phyloP scores from a whole-genome alignment of 2,329 filamentous ascomycete species.

The Coniochaeta ligniaria region DNA sequence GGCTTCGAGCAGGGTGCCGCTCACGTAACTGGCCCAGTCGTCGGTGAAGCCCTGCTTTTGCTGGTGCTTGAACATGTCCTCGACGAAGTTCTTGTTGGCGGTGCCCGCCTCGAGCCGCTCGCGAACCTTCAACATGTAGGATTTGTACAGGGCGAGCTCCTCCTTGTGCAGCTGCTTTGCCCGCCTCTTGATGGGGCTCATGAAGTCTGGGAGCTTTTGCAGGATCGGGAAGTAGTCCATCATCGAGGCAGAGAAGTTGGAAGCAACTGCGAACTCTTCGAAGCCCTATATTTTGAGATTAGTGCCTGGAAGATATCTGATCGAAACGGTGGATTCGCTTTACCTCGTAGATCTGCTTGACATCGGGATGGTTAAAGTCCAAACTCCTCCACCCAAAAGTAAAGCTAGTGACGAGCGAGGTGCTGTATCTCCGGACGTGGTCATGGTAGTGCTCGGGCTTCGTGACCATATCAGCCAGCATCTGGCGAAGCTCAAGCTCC shows the following conservation, averaged over 20 bases:
- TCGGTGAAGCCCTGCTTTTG: slow-evolving; percentile 14
- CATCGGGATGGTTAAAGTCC: slow-evolving; percentile 27
- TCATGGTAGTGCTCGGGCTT: neutral
- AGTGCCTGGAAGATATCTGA: neutral
- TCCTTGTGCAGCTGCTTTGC: slow-evolving; percentile 28
- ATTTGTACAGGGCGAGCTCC: neutral
- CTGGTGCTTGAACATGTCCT: slow-evolving; percentile 15
- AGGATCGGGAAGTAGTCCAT: slow-evolving; percentile 31
- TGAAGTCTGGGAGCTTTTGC: slow-evolving; percentile 29
- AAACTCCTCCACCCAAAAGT: slow-evolving; percentile 24
- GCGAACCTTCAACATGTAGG: neutral
- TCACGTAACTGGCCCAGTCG: slow-evolving; percentile 17
- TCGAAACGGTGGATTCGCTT: slow-evolving; percentile 6
- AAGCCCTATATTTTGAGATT: slow-evolving; percentile 16
- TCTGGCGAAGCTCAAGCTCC: slow-evolving; percentile 32
- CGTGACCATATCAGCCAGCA: neutral
- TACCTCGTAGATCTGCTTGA: slow-evolving; percentile 32
- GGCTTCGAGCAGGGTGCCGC: slow-evolving; percentile 24
- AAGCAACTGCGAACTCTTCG: slow-evolving; percentile 19
- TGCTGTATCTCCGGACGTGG: slow-evolving; percentile 32
- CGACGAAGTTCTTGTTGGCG: slow-evolving; percentile 11
- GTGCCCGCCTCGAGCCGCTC: neutral
- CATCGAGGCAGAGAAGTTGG: neutral
- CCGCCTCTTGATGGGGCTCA: slow-evolving; percentile 25
- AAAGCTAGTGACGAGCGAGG: slow-evolving; percentile 27